These are phyloP conservation scores for Ajuga chamaepitys DNA, from an alignment of 257 asterid genomes.

Conservation along the genomic window DNA sequence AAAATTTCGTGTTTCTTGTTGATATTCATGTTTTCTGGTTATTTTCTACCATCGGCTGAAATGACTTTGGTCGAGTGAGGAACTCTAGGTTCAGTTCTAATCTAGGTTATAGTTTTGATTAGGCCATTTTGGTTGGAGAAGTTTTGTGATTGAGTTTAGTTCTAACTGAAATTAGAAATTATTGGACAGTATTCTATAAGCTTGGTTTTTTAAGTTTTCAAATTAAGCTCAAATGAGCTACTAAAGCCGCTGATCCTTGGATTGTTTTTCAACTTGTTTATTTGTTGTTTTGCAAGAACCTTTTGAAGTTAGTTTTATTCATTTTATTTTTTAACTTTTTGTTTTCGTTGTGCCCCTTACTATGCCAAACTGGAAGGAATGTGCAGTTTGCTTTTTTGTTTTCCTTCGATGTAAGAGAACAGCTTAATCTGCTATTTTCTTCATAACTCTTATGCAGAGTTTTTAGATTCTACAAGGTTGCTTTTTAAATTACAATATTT, in stretches of 20 bases:
- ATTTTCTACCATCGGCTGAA: background rate
- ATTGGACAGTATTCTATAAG: background rate
- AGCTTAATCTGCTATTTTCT: background rate
- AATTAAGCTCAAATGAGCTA: background rate
- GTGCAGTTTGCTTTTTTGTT: too few relatives aligned
- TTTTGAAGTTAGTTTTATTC: too few relatives aligned
- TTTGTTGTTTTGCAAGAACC: too few relatives aligned
- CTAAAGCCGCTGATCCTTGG: too few relatives aligned
- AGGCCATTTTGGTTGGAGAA: background rate
- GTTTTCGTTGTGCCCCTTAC: too few relatives aligned
- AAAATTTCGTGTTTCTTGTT: background rate
- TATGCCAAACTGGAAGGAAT: too few relatives aligned
- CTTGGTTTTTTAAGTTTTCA: background rate
- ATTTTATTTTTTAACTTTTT: too few relatives aligned
- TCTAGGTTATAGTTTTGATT: background rate
- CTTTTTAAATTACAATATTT: background rate
- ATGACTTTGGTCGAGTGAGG: background rate
- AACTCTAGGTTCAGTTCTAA: background rate
- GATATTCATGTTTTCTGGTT: background rate
- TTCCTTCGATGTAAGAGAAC: too few relatives aligned
- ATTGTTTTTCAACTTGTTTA: too few relatives aligned
- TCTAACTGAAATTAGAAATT: background rate
- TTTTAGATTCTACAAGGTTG: background rate
- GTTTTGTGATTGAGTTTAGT: background rate
- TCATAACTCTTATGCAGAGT: background rate